Evolutionary conservation across 169 alveolate species (phyloP).

Genomic region (Eimeria tenella): DNA sequence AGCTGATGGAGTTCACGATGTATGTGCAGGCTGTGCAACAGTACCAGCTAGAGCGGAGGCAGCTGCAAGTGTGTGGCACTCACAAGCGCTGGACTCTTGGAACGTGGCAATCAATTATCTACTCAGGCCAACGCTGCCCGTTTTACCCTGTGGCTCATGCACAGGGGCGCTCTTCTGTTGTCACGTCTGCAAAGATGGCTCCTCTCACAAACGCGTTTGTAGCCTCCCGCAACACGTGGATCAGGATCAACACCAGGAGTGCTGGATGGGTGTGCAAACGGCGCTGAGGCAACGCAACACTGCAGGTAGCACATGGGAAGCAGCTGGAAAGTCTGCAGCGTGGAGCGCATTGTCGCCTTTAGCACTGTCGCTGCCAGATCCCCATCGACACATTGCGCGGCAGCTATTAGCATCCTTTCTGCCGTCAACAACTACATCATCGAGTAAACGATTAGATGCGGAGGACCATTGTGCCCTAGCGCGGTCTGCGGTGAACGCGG

Average conservation of each 20-base stretch:
- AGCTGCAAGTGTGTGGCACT: background rate
- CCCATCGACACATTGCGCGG: conserved; percentile 52
- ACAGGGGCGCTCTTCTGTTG: conserved; percentile 56
- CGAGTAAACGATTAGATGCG: background rate
- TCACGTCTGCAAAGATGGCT: conserved; percentile 45
- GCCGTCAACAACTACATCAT: background rate
- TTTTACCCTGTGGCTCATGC: conserved; percentile 60
- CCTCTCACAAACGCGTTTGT: conserved; percentile 55
- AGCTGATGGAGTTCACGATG: background rate
- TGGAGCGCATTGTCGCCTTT: background rate
- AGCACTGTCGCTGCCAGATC: conserved; percentile 57
- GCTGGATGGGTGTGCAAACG: background rate
- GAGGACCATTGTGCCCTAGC: background rate
- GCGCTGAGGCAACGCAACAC: background rate
- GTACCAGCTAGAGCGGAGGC: conserved; percentile 40
- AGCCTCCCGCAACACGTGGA: background rate
- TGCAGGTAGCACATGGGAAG: background rate
- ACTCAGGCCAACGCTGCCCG: conserved; percentile 29
- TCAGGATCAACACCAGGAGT: background rate
- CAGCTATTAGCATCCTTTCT: conserved; percentile 51
- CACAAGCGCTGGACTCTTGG: background rate
- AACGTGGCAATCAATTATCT: background rate
- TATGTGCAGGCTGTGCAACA: conserved; percentile 66
- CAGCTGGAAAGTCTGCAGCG: background rate
- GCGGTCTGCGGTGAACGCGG: background rate